Base-by-base conservation (phyloP, 495 filamentous ascomycete species). In the Penicillium lividum region DNA sequence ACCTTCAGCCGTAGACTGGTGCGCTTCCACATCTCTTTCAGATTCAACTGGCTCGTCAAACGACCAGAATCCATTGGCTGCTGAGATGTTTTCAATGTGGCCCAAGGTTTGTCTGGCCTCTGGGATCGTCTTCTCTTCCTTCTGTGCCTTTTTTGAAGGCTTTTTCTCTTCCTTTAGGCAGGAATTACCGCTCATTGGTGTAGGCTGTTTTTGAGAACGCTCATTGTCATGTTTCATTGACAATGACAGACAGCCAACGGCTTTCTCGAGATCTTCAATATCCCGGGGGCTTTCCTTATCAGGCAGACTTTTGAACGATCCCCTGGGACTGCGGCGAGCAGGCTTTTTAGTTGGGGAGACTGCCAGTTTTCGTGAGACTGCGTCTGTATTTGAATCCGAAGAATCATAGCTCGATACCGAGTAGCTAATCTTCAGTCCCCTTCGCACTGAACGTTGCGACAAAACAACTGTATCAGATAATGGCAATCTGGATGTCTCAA, bases 1-100 rank as follows among this genome's bases (percentile, higher is more conserved):
- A 13, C 38, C 38, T 13, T 40, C 15, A 6, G 13, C 9, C 31
- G 16, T 15, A 36, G 31, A 18, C 51, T 60, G 25, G 33, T 40
- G 33, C 7, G 27, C 10, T 22, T 11, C 51, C 11, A 13, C n/a
- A 40, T 29, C 28, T 22, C 6, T 40, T 36, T 56, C 43, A 18
- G 53, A 31, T 46, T 50, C 57, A 50, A 42, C 11, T 4, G 50
- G 51, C 5, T 62, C 34, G 5, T 74, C 71, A 30, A 70, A 53
- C 0, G 56, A 64, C 76, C 76, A 78, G 50, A 71, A 76, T 7
- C 76, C 76, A 53, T 69, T 55, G 29, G 49, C 57, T 10, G 61
- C 54, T 38, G 56, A 65, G 45, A 77, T 54, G 27, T 66, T 72
- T 46, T 74, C 72, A 15, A 71, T n/a, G 44, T 77, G 55, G 0